phyloP scores from a whole-genome alignment of 83 land plant genomes.

The Larix sibirica region DNA sequence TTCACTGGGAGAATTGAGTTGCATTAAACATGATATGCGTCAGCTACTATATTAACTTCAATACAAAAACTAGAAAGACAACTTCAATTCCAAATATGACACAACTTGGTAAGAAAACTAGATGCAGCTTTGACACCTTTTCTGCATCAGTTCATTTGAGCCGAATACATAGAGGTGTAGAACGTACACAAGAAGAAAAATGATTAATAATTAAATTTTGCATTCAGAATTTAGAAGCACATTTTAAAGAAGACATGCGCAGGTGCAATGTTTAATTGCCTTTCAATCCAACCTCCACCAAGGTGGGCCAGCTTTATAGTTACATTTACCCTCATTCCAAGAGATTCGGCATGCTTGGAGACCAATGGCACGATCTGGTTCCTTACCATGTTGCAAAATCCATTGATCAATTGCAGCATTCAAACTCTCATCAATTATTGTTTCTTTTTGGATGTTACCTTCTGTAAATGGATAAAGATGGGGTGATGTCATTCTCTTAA shows the following conservation, averaged over 20 bases:
- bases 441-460: conserved; percentile 24
- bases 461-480: conserved; percentile 55
- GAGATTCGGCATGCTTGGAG: conserved; percentile 92
- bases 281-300: conserved; percentile 70
- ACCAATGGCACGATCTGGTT: conserved; percentile 83
- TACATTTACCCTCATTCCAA: conserved; percentile 73
- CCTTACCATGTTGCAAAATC: conserved; percentile 75
- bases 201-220: not conserved
- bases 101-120: not conserved
- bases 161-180: too few species aligned
- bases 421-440: not conserved
- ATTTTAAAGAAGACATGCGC: not conserved
- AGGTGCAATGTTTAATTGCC: not conserved
- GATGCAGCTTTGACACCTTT: too few species aligned
- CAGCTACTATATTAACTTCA: not conserved
- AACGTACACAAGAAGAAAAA: not conserved
- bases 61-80: not conserved
- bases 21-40: not conserved
- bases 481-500: conserved; percentile 46
- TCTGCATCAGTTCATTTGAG: too few species aligned
- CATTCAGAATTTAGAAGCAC: too few species aligned
- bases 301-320: conserved; percentile 72
- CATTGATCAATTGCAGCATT: conserved; percentile 51
- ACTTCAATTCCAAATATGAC: not conserved
- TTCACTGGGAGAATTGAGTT: not conserved